phyloP scores from a whole-genome alignment of 768 basidiomycete genomes.

The Suillus placidus region DNA sequence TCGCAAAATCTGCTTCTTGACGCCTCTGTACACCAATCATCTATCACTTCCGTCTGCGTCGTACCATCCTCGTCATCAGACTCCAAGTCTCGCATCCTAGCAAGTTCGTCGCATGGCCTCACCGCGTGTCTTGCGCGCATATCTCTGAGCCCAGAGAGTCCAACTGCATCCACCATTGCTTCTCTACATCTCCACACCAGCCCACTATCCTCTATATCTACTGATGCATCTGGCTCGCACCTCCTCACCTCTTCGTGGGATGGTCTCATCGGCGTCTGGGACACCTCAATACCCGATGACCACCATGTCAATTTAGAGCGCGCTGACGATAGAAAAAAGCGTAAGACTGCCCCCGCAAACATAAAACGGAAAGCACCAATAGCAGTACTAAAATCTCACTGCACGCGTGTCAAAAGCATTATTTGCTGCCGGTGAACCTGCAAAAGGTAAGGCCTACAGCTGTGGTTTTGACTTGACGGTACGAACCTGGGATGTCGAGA shows the following conservation, averaged over 20 bases:
- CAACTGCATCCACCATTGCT: slow-evolving; percentile 50
- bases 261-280: slow-evolving; percentile 81
- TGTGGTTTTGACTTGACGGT: slow-evolving; percentile 92
- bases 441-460: slow-evolving; percentile 57
- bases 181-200: slow-evolving; percentile 84
- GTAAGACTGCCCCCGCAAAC: slow-evolving; percentile 48
- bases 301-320: slow-evolving; percentile 56
- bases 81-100: slow-evolving; percentile 46
- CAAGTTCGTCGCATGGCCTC: slow-evolving; percentile 79
- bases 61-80: slow-evolving; percentile 42
- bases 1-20: slow-evolving; percentile 58
- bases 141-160: slow-evolving; percentile 14
- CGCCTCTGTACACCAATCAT: slow-evolving; percentile 57
- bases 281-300: slow-evolving; percentile 55
- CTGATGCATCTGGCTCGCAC: slow-evolving; percentile 56
- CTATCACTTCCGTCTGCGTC: slow-evolving; percentile 66
- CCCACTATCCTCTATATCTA: slow-evolving; percentile 71
- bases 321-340: slow-evolving; percentile 51
- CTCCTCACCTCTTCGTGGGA: slow-evolving; percentile 91
- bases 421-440: slow-evolving; percentile 45
- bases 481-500: slow-evolving; percentile 83
- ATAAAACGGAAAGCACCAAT: slow-evolving; percentile 68
- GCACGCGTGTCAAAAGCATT: slow-evolving; percentile 75
- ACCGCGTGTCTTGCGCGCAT: slow-evolving; percentile 57
- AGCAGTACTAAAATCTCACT: slow-evolving; percentile 77